These are phyloP conservation scores for Amylocystis lapponica DNA, from an alignment of 768 basidiomycete species.

Conservation along the genomic window DNA sequence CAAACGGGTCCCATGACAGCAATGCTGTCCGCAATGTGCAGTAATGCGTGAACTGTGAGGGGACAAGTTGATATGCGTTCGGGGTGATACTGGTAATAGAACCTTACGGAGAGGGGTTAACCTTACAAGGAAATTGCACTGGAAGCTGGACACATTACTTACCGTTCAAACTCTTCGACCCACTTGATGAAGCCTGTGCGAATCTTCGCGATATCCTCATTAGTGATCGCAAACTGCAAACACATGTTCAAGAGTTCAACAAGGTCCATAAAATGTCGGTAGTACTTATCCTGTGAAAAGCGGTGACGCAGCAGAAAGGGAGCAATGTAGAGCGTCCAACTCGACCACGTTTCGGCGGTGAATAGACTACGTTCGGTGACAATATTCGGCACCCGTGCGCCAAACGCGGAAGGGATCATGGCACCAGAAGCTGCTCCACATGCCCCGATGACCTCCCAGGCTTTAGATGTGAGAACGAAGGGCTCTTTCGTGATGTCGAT, in stretches of 20 bases:
- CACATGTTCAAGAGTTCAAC: conserved; percentile 30
- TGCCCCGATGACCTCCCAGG: conserved; percentile 21
- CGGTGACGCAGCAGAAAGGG: conserved; percentile 30
- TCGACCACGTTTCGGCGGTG: conserved; percentile 32
- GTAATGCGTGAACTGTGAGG: conserved; percentile 24
- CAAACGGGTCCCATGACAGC: conserved; percentile 16
- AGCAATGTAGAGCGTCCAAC: conserved; percentile 34
- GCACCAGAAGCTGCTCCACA: conserved; percentile 15
- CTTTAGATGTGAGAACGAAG: conserved; percentile 4
- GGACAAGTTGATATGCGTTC: conserved; percentile 21
- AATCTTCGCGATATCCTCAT: conserved; percentile 22
- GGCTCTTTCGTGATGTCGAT: conserved; percentile 9
- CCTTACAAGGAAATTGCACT: no score
- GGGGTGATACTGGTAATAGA: conserved; percentile 23
- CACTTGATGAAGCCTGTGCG: conserved; percentile 26
- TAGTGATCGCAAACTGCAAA: conserved; percentile 29
- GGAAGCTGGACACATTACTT: no score
- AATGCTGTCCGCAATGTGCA: conserved; percentile 23
- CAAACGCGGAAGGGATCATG: conserved; percentile 36
- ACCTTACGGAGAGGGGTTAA: no score
- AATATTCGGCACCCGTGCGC: conserved; percentile 17
- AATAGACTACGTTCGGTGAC: conserved; percentile 18
- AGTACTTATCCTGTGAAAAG: conserved; percentile 30
- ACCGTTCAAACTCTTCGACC: conserved; percentile 34
- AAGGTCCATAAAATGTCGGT: conserved; percentile 34